Evolutionary conservation across 768 basidiomycete species (phyloP).

Genomic region (Lactifluus echinatus): DNA sequence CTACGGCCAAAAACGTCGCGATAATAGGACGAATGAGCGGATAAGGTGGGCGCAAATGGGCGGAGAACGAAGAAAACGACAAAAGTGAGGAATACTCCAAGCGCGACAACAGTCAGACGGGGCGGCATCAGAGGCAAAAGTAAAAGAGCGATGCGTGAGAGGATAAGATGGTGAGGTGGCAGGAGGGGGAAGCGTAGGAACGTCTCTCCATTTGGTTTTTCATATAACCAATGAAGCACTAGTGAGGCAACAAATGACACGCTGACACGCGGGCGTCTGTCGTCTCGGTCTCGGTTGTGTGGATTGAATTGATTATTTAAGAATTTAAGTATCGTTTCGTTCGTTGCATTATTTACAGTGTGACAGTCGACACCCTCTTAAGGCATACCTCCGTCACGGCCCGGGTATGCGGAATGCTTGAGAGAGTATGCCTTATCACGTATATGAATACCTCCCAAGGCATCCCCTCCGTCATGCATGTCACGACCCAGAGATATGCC

Average conservation of each 20-base stretch:
- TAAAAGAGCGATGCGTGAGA: background rate
- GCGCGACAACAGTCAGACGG: background rate
- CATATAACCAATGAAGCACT: background rate
- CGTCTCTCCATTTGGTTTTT: background rate
- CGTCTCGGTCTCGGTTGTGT: too few relatives aligned
- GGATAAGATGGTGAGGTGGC: background rate
- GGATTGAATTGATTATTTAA: too few relatives aligned
- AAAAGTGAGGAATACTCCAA: background rate
- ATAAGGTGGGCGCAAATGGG: background rate
- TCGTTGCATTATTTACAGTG: too few relatives aligned
- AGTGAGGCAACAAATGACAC: too few relatives aligned
- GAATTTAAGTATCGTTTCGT: too few relatives aligned
- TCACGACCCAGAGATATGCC: too few relatives aligned
- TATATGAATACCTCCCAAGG: too few relatives aligned
- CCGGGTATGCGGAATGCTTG: too few relatives aligned
- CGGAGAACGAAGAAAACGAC: background rate
- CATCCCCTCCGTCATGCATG: too few relatives aligned
- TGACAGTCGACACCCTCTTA: too few relatives aligned
- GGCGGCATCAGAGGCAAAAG: background rate
- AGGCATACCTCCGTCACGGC: too few relatives aligned
- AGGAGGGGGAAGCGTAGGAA: background rate
- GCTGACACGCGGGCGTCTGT: background rate
- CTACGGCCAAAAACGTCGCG: background rate
- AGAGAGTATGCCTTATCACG: too few relatives aligned
- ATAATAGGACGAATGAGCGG: background rate